phyloP scores from a whole-genome alignment of 768 basidiomycete species.

The Coprinellus micaceus region DNA sequence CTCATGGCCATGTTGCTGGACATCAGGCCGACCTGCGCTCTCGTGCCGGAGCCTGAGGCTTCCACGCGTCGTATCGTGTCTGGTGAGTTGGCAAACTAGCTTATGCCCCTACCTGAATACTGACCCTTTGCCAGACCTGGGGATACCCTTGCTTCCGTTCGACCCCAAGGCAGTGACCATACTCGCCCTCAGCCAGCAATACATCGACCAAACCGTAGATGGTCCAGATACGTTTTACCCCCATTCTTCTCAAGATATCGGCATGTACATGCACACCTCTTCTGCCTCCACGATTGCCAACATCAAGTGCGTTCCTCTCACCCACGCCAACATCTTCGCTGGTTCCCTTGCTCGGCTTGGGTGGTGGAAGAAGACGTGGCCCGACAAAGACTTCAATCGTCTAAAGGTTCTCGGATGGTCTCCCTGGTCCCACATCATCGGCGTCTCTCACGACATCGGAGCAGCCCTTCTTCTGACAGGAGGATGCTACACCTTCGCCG shows the following conservation, averaged over 20 bases:
- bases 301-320: slow-evolving; percentile 33
- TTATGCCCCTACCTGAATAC: not conserved
- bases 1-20: slow-evolving; percentile 29
- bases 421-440: slow-evolving; percentile 31
- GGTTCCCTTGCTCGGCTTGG: slow-evolving; percentile 21
- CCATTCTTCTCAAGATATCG: slow-evolving; percentile 20
- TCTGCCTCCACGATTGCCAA: slow-evolving; percentile 31
- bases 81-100: slow-evolving; percentile 17
- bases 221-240: slow-evolving; percentile 15
- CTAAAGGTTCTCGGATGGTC: slow-evolving; percentile 31
- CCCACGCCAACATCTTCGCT: slow-evolving; percentile 25
- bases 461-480: slow-evolving; percentile 25
- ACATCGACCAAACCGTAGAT: slow-evolving; percentile 21
- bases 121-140: slow-evolving; percentile 12
- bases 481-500: slow-evolving; percentile 31
- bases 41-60: slow-evolving; percentile 21
- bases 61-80: slow-evolving; percentile 19
- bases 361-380: slow-evolving; percentile 28
- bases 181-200: slow-evolving; percentile 25
- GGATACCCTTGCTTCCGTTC: slow-evolving; percentile 18
- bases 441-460: slow-evolving; percentile 24
- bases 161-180: slow-evolving; percentile 24
- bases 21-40: slow-evolving; percentile 24
- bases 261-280: slow-evolving; percentile 31
- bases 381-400: slow-evolving; percentile 21